Base-by-base conservation (phyloP, 2,329 filamentous ascomycete genomes). In the Monosporascus sp. region DNA sequence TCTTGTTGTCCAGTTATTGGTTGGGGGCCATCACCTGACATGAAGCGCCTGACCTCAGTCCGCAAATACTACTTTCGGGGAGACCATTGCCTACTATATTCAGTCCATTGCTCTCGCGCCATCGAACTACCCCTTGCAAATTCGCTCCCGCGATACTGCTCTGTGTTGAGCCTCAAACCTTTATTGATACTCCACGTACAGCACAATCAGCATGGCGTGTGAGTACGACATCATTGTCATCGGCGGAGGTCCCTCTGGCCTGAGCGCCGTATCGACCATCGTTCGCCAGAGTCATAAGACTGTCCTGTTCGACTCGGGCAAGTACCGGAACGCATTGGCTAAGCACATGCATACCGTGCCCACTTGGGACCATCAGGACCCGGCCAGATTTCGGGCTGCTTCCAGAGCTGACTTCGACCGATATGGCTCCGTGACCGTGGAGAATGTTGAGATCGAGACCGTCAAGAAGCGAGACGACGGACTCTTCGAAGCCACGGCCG, bases 301-400 rank as follows among this genome's bases (percentile, higher is more conserved):
- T 2, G 31, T 54, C 14, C 35, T 59, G 14, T 49, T 55, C 38
- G 54, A 59, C 45, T 59, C 55, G 3, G 51, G 51, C 18, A 51
- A 54, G 22, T 57, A 57, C 41, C 41, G 54, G 41, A 57, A 57
- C 26, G 44, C 38, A 15, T 18, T 8, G 43, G 47, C 37, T 41
- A 53, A 50, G 47, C 46, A 53, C 50, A 53, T 53, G 52, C 51
- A 53, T 43, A 54, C 60, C 8, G 54, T 63, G 9, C 37, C 63
- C n/a, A 37, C 48, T 4, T 60, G 56, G 38, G 63, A 65, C 20
- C 45, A 59, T 22, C 50, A 45, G 15, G 44, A 65, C 11, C 56
- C 56, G 7, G 57, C 51, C 14, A 53, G 59, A 18, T 64, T 60
- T 51, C 54, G 65, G n/a, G 43, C 49, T 7, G 47, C 48, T 11